A percentile compares a stretch with the other conserved stretches of the same genome.
These are phyloP conservation scores for Sarocladium oryzae DNA, from an alignment of 2,329 filamentous ascomycete species.

Conservation along the genomic window DNA sequence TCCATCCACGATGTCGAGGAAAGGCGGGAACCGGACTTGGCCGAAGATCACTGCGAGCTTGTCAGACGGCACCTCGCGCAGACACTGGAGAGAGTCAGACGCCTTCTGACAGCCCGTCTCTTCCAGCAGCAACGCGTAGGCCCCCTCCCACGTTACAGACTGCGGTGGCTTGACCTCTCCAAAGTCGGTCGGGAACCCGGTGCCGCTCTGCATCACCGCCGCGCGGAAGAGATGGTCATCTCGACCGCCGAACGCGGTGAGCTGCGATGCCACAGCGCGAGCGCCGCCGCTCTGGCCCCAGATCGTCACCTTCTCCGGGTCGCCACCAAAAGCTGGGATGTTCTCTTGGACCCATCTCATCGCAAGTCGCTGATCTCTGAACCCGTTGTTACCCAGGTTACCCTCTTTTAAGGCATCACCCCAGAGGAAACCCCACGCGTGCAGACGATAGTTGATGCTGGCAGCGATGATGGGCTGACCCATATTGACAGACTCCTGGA, in stretches of 20 bases:
- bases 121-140: constrained; percentile 17
- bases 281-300: constrained; percentile 41
- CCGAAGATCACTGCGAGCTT: constrained; percentile 18
- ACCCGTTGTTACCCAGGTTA: constrained; percentile 40
- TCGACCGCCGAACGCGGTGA: constrained; percentile 48
- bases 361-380: constrained; percentile 42
- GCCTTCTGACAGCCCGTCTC: constrained; percentile 13
- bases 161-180: neutral
- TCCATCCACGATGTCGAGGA: constrained; percentile 21
- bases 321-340: constrained; percentile 33
- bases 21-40: constrained; percentile 9
- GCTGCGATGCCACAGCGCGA: constrained; percentile 38
- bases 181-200: neutral
- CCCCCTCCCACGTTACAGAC: neutral
- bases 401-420: constrained; percentile 34
- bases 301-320: constrained; percentile 35
- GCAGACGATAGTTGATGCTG: constrained; percentile 47
- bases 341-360: constrained; percentile 48
- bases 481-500: constrained; percentile 44
- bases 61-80: constrained; percentile 19
- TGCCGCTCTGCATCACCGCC: constrained; percentile 48
- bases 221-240: constrained; percentile 48
- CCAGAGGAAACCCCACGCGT: constrained; percentile 47
- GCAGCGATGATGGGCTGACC: constrained; percentile 48
- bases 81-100: constrained; percentile 18